These are phyloP conservation scores for Anisodus tanguticus DNA, from an alignment of 257 asterid genomes.

Conservation along the genomic window DNA sequence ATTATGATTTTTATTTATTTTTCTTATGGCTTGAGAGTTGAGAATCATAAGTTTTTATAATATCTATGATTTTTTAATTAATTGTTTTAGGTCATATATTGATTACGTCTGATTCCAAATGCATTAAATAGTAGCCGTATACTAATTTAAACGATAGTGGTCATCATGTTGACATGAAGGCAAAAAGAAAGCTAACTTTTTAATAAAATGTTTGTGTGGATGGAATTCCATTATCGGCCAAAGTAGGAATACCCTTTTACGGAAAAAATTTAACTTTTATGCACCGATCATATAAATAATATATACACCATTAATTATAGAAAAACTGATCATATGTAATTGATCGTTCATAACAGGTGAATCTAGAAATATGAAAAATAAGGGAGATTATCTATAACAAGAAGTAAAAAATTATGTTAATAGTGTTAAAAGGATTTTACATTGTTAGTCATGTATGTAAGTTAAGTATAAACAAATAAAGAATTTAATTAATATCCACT, in stretches of 20 bases:
- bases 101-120: slow-evolving; percentile 28
- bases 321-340: no score
- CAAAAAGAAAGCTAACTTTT: slow-evolving; percentile 8
- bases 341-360: no score
- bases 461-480: no score
- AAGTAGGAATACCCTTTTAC: background rate
- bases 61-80: background rate
- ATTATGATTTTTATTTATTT: background rate
- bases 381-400: no score
- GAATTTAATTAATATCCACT: no score
- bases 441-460: no score
- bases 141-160: slow-evolving; percentile 22
- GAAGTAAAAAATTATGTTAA: no score
- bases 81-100: background rate
- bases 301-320: no score
- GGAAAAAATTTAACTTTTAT: background rate
- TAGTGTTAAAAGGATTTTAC: no score
- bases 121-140: background rate
- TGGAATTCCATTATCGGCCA: slow-evolving; percentile 17
- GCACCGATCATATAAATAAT: no score
- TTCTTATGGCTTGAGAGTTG: background rate
- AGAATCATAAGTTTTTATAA: background rate
- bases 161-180: slow-evolving; percentile 23
- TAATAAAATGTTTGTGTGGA: background rate
- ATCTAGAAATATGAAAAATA: no score